These are phyloP conservation scores for Pseudognaphalium luteoalbum DNA, from an alignment of 129 eudicot genomes.

Conservation along the genomic window DNA sequence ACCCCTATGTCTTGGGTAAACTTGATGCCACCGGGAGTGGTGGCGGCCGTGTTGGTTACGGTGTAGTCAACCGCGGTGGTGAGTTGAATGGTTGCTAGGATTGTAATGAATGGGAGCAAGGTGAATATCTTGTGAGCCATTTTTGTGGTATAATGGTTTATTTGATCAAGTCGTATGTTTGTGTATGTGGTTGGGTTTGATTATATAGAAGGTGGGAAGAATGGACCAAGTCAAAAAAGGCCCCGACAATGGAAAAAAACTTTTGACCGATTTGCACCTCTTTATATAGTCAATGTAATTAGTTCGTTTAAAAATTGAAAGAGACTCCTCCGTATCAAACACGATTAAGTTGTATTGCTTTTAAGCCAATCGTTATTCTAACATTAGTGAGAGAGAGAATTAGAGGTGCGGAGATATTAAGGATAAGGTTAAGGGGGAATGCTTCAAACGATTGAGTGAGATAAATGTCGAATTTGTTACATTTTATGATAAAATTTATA, in stretches of 20 bases:
- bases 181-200: not conserved
- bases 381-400: too few species aligned
- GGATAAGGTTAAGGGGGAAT: too few species aligned
- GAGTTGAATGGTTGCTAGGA: conserved; percentile 35
- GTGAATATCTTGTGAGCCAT: conserved; percentile 25
- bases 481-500: too few species aligned
- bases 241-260: not conserved
- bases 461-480: too few species aligned
- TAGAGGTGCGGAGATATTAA: too few species aligned
- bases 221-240: not conserved
- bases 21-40: conserved; percentile 53
- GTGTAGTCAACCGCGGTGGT: conserved; percentile 52
- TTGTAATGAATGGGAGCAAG: conserved; percentile 21
- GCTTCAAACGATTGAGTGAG: too few species aligned
- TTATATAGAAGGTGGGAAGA: not conserved
- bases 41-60: conserved; percentile 43
- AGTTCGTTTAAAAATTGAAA: not conserved
- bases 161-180: conserved; percentile 5
- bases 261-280: not conserved
- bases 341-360: too few species aligned
- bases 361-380: too few species aligned
- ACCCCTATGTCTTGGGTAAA: conserved; percentile 50
- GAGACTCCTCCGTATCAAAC: too few species aligned
- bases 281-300: not conserved
- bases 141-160: conserved; percentile 4